Evolutionary conservation across 1,284 basidiomycete species (phyloP).

Genomic region (Ustilago cynodontis): DNA sequence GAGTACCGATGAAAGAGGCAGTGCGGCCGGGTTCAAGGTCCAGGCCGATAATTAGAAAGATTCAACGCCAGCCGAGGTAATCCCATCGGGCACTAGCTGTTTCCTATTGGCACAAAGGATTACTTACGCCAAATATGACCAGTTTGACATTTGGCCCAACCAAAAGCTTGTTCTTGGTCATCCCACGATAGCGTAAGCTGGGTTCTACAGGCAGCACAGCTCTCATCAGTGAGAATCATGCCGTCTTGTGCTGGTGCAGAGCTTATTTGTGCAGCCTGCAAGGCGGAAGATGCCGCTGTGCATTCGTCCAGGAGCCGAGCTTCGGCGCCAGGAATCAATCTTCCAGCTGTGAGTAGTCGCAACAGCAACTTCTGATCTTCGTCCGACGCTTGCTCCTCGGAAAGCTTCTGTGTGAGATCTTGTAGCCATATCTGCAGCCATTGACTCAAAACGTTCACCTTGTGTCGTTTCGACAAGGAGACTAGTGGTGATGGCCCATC

Average conservation of each 20-base stretch:
- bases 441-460: neutral
- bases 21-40: neutral
- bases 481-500: neutral
- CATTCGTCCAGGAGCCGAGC: neutral
- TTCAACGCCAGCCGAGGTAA: neutral
- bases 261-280: neutral
- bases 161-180: constrained; percentile 11
- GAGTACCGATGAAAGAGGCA: neutral
- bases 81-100: neutral
- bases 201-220: constrained; percentile 38
- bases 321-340: constrained; percentile 6
- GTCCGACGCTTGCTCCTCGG: neutral
- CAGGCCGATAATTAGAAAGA: neutral
- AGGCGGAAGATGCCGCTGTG: constrained; percentile 1
- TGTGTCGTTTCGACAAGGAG: constrained; percentile 3
- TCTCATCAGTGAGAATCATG: constrained; percentile 14
- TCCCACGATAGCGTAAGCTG: constrained; percentile 24
- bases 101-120: neutral
- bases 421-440: constrained; percentile 17
- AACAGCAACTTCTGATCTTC: constrained; percentile 5
- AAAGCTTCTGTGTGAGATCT: neutral
- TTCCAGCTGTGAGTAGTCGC: constrained; percentile 2
- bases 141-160: constrained; percentile 35
- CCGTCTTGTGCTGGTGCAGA: neutral
- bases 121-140: constrained; percentile 49